Evolutionary conservation across 352 stramenopile genomes (phyloP), one percentile per base, ranked within the genome.

Genomic region (Pythium phragmiticola): DNA sequence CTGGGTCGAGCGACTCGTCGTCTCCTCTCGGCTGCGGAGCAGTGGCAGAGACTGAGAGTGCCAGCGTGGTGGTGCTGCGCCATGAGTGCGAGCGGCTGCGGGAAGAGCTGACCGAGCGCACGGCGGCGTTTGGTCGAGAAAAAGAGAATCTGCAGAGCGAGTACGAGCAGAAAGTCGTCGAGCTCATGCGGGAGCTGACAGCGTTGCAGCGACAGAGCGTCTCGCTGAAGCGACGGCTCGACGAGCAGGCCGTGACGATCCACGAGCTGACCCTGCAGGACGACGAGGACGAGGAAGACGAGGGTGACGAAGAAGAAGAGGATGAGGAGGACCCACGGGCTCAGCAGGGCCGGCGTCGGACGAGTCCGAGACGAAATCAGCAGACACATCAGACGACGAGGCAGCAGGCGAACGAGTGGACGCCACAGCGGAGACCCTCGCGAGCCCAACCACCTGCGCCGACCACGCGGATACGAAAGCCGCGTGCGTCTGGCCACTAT

Each of bases 231-330:
- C 70, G 67, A 23, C 69, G 65, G 13, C 36, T 92, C 1, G 66
- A 87, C 14, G 79, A 89, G 26, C 77, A 89, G 63, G 81, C 83
- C 4, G 57, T 89, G 37, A 92, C 83, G 9, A 89, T 92, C 57
- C 83, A 92, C 42, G 83, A 92, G 57, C 72, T 92, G 26, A 92
- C 83, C 2, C 66, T 92, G 7, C 79, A 92, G 69, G 83, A 89
- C 54, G 82, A 90, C 19, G 68, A 73, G 11, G 63, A 49, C 8
- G 70, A 80, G 11, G 60, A 78, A 12, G 68, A 70, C 1, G 73
- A 75, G 5, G 63, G 76, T 0, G 65, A 60, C 45, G 39, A 46
- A 2, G 39, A 46, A 19, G 39, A 21, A 63, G 57, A 59, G 7
- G 39, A 39, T 7, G 13, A 46, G 37, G 52, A 57, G 13, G 43